A percentile compares a stretch with the other conserved stretches of the same genome.
phyloP scores from a whole-genome alignment of 129 eudicot genomes.

The Lonicera japonica region DNA sequence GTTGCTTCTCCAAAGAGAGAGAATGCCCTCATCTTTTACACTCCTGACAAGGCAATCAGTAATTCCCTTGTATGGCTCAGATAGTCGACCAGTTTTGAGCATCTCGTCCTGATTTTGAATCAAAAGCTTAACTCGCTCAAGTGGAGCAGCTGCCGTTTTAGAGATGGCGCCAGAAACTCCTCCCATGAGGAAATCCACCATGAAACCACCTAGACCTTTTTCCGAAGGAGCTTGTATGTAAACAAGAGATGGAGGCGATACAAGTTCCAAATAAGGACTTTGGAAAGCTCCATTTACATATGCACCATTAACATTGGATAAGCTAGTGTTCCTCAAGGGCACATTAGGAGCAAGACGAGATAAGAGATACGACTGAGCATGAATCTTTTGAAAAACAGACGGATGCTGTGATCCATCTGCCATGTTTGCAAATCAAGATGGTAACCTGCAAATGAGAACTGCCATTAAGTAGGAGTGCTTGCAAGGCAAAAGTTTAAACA shows the following conservation, averaged over 20 bases:
- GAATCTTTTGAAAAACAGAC: conserved; percentile 26
- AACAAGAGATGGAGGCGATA: conserved; percentile 28
- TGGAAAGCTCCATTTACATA: conserved; percentile 24
- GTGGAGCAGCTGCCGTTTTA: conserved; percentile 75
- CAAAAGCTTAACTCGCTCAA: conserved; percentile 59
- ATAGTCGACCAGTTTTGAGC: conserved; percentile 46
- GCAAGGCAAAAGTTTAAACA: background rate
- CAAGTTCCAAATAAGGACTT: conserved; percentile 8
- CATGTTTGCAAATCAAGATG: conserved; percentile 15
- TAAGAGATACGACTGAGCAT: conserved; percentile 25
- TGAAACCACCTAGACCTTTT: conserved; percentile 32
- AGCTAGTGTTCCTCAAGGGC: conserved; percentile 17
- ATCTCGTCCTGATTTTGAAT: conserved; percentile 67
- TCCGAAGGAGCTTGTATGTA: conserved; percentile 51
- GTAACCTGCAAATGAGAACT: conserved; percentile 18
- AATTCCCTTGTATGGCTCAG: conserved; percentile 51
- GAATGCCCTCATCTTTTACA: conserved; percentile 52
- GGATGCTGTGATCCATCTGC: conserved; percentile 27
- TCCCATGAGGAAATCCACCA: conserved; percentile 66
- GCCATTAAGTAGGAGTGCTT: background rate
- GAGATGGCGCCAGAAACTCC: conserved; percentile 72
- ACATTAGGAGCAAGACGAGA: conserved; percentile 21
- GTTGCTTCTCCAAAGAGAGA: conserved; percentile 65
- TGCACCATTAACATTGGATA: conserved; percentile 6
- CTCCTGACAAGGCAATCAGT: conserved; percentile 50